Conservation (phyloP, 1,284 basidiomycete genomes). For the Earliella scabrosa region DNA sequence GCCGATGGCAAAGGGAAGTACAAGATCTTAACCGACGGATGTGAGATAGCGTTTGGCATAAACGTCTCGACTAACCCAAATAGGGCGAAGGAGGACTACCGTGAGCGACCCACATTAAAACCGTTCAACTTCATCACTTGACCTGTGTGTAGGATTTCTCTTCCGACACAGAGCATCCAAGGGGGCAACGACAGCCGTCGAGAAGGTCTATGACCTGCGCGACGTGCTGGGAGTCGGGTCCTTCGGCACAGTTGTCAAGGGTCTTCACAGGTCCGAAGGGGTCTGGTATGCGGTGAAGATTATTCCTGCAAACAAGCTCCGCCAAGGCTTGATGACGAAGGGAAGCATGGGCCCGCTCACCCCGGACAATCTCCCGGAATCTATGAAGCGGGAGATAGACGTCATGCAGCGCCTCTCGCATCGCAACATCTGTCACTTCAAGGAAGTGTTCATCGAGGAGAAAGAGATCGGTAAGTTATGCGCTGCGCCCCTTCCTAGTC, state of each 20-base stretch:
- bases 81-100: conserved; percentile 55
- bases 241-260: conserved; percentile 79
- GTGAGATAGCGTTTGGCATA: conserved; percentile 80
- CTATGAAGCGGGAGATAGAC: conserved; percentile 73
- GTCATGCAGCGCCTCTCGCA: conserved; percentile 79
- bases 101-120: conserved; percentile 40
- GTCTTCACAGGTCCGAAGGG: conserved; percentile 58
- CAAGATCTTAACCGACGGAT: conserved; percentile 72
- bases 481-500: too few relatives aligned
- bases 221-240: conserved; percentile 76
- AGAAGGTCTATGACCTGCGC: conserved; percentile 64
- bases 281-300: conserved; percentile 76
- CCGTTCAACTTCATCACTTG: background rate
- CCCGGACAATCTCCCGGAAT: background rate
- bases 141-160: conserved; percentile 44
- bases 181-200: conserved; percentile 50
- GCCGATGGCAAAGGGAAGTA: conserved; percentile 45
- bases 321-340: conserved; percentile 3
- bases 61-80: conserved; percentile 46
- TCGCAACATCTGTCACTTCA: conserved; percentile 78
- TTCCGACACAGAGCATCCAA: conserved; percentile 56
- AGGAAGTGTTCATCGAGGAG: conserved; percentile 62
- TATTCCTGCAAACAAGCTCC: conserved; percentile 53
- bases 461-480: conserved; percentile 22
- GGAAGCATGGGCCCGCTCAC: background rate